A percentile compares a stretch with the other conserved stretches of the same genome.
phyloP scores from a whole-genome alignment of 2,329 filamentous ascomycete species.

The Fusarium anthophilum region DNA sequence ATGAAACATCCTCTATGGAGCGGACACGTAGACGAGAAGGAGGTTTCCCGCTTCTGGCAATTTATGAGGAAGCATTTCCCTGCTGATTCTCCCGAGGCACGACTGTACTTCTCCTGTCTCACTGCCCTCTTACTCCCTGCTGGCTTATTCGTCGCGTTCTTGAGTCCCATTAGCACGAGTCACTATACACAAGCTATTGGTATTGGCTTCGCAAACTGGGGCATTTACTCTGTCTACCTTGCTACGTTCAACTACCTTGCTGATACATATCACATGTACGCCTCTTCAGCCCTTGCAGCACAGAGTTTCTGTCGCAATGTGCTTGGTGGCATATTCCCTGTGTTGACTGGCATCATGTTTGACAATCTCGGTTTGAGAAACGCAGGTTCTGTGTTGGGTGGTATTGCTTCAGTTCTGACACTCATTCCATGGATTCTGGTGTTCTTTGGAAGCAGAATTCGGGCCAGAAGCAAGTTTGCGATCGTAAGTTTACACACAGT shows the following conservation, averaged over 20 bases:
- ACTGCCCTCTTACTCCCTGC: slow-evolving; percentile 78
- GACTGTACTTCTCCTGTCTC: slow-evolving; percentile 85
- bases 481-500: slow-evolving; percentile 54
- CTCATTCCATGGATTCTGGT: slow-evolving; percentile 89
- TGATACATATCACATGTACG: slow-evolving; percentile 86
- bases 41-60: slow-evolving; percentile 52
- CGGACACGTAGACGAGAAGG: slow-evolving; percentile 29
- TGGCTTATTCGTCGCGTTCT: slow-evolving; percentile 70
- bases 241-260: slow-evolving; percentile 94
- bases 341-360: slow-evolving; percentile 80
- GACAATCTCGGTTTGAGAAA: slow-evolving; percentile 73
- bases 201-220: slow-evolving; percentile 79
- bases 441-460: slow-evolving; percentile 79
- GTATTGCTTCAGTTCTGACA: slow-evolving; percentile 73
- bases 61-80: slow-evolving; percentile 58
- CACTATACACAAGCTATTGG: slow-evolving; percentile 58
- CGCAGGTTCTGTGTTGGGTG: slow-evolving; percentile 80
- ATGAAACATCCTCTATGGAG: slow-evolving; percentile 57
- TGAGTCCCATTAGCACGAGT: slow-evolving; percentile 39
- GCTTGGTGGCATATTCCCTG: slow-evolving; percentile 81
- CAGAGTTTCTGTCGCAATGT: slow-evolving; percentile 89
- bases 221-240: slow-evolving; percentile 87
- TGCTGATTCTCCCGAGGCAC: slow-evolving; percentile 72
- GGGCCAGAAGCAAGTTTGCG: slow-evolving; percentile 80
- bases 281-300: slow-evolving; percentile 85